These are phyloP conservation scores for Cornus controversa DNA, from an alignment of 148 eudicot genomes.

Conservation along the genomic window DNA sequence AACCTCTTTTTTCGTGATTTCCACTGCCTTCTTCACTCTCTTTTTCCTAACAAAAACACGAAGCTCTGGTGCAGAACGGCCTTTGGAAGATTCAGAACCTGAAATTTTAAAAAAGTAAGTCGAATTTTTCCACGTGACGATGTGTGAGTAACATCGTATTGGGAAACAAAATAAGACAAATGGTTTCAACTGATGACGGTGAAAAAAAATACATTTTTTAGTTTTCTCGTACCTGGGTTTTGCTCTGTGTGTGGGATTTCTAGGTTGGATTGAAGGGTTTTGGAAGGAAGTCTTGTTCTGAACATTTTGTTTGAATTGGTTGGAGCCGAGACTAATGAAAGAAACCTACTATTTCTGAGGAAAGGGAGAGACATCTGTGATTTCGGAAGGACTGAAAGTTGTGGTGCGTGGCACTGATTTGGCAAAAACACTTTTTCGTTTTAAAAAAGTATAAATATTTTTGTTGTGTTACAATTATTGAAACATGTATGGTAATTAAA, in stretches of 20 bases:
- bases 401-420: too few relatives aligned
- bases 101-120: neutral
- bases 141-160: too few relatives aligned
- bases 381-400: too few relatives aligned
- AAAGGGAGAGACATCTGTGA: conserved; percentile 11
- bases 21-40: conserved; percentile 17
- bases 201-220: neutral
- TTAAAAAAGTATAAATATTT: too few relatives aligned
- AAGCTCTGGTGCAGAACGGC: conserved; percentile 8
- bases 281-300: conserved; percentile 11
- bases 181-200: neutral
- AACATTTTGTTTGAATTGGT: conserved; percentile 12
- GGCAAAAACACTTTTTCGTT: too few relatives aligned
- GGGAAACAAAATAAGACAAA: too few relatives aligned
- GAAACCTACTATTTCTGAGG: conserved; percentile 4
- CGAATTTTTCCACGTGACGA: neutral
- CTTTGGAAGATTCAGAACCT: conserved; percentile 14
- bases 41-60: conserved; percentile 10
- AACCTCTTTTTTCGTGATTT: conserved; percentile 1
- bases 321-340: conserved; percentile 17
- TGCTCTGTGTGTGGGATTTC: neutral
- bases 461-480: too few relatives aligned
- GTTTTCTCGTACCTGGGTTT: conserved; percentile 17
- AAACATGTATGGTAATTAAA: too few relatives aligned
- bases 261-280: conserved; percentile 4